Evolutionary conservation across 2,329 filamentous ascomycete genomes (phyloP).

Genomic region (Geosmithia morbida): DNA sequence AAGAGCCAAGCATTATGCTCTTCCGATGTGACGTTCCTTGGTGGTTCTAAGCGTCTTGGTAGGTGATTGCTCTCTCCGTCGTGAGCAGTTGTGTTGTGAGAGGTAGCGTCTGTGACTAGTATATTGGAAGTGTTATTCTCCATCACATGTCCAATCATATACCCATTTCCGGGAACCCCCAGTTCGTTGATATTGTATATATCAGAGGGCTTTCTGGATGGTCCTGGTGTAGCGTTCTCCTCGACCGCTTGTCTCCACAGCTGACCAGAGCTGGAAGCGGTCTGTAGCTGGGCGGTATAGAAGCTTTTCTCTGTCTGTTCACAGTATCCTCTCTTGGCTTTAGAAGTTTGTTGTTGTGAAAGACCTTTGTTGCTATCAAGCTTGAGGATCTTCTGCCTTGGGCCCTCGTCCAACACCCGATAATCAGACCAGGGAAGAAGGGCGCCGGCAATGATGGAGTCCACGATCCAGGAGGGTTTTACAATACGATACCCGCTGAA

Average conservation of each 20-base stretch:
- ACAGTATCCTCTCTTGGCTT: slow-evolving; percentile 48
- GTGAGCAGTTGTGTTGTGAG: neutral
- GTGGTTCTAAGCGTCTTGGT: slow-evolving; percentile 3
- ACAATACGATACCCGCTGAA: slow-evolving; percentile 82
- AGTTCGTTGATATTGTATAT: neutral
- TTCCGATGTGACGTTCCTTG: slow-evolving; percentile 69
- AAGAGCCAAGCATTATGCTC: slow-evolving; percentile 82
- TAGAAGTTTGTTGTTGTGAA: slow-evolving; percentile 47
- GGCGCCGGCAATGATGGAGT: slow-evolving; percentile 70
- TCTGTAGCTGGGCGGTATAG: slow-evolving; percentile 60
- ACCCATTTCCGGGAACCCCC: neutral
- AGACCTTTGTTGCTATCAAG: slow-evolving; percentile 47
- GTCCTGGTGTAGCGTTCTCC: slow-evolving; percentile 9
- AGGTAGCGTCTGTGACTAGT: slow-evolving; percentile 5
- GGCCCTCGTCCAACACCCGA: slow-evolving; percentile 71
- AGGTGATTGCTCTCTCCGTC: neutral
- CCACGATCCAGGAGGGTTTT: slow-evolving; percentile 86
- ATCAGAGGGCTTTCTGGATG: neutral
- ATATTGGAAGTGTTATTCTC: neutral
- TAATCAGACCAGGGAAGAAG: slow-evolving; percentile 79
- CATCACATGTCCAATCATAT: neutral
- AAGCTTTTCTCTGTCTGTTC: slow-evolving; percentile 74
- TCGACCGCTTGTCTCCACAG: slow-evolving; percentile 13
- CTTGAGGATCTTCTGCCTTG: slow-evolving; percentile 62
- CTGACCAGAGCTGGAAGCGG: slow-evolving; percentile 13